Evolutionary conservation across 2,329 filamentous ascomycete species (phyloP).

Genomic region (Lachnellula arida): DNA sequence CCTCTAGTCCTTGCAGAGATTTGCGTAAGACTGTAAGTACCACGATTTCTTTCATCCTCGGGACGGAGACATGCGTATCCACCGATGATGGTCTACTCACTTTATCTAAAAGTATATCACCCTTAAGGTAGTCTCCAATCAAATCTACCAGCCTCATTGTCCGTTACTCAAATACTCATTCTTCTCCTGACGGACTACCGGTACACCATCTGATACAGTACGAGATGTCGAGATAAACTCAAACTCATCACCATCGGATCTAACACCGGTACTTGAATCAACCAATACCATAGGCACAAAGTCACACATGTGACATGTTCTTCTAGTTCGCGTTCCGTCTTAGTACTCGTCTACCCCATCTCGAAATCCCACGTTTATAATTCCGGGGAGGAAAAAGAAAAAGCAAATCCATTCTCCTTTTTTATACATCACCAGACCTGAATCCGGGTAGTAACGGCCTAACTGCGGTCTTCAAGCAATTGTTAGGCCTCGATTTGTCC

Average conservation of each 20-base stretch:
- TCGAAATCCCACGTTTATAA: neutral
- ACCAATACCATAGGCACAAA: neutral
- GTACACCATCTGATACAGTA: neutral
- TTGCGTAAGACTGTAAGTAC: neutral
- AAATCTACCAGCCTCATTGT: neutral
- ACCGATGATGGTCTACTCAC: too few relatives aligned
- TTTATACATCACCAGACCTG: neutral
- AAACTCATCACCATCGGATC: neutral
- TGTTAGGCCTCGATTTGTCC: neutral
- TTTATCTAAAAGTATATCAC: neutral
- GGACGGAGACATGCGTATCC: neutral
- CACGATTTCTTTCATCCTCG: neutral
- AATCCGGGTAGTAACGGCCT: neutral
- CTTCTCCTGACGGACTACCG: too few relatives aligned
- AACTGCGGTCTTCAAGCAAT: neutral
- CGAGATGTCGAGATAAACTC: neutral
- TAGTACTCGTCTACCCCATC: neutral
- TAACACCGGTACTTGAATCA: neutral
- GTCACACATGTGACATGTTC: neutral
- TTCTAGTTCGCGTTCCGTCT: neutral
- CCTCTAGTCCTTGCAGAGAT: neutral
- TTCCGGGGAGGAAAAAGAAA: too few relatives aligned
- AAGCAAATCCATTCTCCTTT: neutral
- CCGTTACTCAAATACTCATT: neutral
- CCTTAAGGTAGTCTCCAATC: too few relatives aligned